phyloP scores from a whole-genome alignment of 805 yeast genomes.

The Helenozyma baotianmanensis region DNA sequence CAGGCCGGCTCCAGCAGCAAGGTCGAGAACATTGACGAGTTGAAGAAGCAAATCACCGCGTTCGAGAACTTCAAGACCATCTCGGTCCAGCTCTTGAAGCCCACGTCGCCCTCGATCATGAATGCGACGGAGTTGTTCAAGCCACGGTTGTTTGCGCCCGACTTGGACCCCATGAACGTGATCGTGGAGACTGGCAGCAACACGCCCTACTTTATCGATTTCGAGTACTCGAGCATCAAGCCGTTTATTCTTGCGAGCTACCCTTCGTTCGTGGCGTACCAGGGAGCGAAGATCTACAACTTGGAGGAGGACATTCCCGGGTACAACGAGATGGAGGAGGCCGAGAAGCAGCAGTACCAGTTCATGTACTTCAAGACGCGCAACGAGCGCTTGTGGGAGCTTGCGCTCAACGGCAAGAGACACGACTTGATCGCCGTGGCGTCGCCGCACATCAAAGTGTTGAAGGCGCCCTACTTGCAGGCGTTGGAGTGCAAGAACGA shows the following conservation, averaged over 20 bases:
- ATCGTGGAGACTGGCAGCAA: conserved; percentile 37
- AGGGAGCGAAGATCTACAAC: conserved; percentile 82
- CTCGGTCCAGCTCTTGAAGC: conserved; percentile 56
- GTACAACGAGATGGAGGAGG: conserved; percentile 60
- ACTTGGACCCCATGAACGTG: conserved; percentile 87
- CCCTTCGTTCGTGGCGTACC: conserved; percentile 81
- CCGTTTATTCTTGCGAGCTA: conserved; percentile 77
- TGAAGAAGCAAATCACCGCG: conserved; percentile 51
- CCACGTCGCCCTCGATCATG: conserved; percentile 52
- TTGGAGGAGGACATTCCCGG: conserved; percentile 70
- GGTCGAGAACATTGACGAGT: conserved; percentile 37
- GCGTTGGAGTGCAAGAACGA: conserved; percentile 55
- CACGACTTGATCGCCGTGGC: conserved; percentile 74
- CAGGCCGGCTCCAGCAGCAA: conserved; percentile 49
- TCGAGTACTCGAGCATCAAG: conserved; percentile 74
- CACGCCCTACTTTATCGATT: conserved; percentile 61
- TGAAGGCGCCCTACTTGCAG: conserved; percentile 60
- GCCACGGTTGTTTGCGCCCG: conserved; percentile 76
- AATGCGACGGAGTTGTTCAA: conserved; percentile 57
- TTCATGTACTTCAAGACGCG: conserved; percentile 87
- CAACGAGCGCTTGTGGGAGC: conserved; percentile 87
- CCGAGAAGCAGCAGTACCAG: conserved; percentile 74
- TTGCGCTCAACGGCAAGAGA: conserved; percentile 57
- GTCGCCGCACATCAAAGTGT: conserved; percentile 74
- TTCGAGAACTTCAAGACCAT: conserved; percentile 57